Evolutionary conservation across 2,329 filamentous ascomycete genomes (phyloP).

Genomic region (Trichothecium roseum): DNA sequence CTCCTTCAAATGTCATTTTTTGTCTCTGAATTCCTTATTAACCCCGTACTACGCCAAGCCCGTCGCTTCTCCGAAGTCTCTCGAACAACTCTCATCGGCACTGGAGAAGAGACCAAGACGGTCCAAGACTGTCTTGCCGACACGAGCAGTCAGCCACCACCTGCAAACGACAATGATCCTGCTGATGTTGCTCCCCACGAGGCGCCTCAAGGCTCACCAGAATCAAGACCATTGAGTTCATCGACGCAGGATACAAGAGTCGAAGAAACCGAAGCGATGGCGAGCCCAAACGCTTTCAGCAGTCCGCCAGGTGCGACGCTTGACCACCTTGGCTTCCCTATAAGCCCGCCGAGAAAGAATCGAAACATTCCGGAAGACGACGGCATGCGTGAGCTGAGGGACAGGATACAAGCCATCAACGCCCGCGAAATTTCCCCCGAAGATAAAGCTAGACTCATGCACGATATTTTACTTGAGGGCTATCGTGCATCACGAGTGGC

Average conservation of each 20-base stretch:
- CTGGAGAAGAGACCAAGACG: constrained; percentile 18
- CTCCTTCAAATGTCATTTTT: constrained; percentile 45
- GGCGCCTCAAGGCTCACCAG: constrained; percentile 13
- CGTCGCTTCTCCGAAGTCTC: constrained; percentile 49
- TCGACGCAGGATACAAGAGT: constrained; percentile 23
- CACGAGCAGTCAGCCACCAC: constrained; percentile 3
- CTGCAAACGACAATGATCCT: constrained; percentile 11
- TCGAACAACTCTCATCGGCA: constrained; percentile 24
- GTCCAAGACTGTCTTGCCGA: constrained; percentile 3
- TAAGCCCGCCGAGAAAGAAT: constrained; percentile 15
- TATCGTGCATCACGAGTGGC: constrained; percentile 35
- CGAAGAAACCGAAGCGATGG: constrained; percentile 12
- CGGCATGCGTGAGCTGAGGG: constrained; percentile 60
- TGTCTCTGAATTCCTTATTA: constrained; percentile 55
- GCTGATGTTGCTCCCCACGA: constrained; percentile 7
- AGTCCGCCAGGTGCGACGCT: constrained; percentile 13
- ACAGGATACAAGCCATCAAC: constrained; percentile 60
- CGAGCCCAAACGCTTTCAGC: constrained; percentile 7
- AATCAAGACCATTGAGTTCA: constrained; percentile 19
- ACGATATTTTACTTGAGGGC: constrained; percentile 58
- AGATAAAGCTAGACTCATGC: constrained; percentile 64
- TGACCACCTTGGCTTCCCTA: constrained; percentile 22
- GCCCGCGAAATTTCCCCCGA: constrained; percentile 42
- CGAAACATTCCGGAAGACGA: constrained; percentile 60
- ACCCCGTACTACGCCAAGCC: constrained; percentile 55